A percentile compares a stretch with the other conserved stretches of the same genome.
phyloP scores from a whole-genome alignment of 306 rosid genomes.

The Pachyrhizus erosus region DNA sequence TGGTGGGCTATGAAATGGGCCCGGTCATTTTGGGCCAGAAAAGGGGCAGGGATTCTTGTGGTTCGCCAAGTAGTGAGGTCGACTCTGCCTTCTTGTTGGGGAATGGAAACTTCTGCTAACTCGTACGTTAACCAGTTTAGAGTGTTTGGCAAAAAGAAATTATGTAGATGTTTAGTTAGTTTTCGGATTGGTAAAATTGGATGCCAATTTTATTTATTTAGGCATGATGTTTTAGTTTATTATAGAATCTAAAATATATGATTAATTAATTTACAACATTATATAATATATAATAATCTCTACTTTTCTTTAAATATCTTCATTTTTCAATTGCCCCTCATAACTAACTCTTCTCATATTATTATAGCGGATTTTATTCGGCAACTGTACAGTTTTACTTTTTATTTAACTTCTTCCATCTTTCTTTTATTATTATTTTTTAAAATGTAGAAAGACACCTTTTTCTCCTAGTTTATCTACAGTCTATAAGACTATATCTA shows the following conservation, averaged over 20 bases:
- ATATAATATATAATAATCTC: not conserved
- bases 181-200: not conserved
- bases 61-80: conserved; percentile 16
- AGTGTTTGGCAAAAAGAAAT: not conserved
- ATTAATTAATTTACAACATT: not conserved
- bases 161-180: not conserved
- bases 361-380: not conserved
- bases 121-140: not conserved
- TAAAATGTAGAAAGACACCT: no score
- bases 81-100: conserved; percentile 15
- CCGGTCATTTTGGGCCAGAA: conserved; percentile 51
- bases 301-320: no score
- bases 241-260: not conserved
- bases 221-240: not conserved
- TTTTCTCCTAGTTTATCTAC: no score
- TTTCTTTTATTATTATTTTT: no score
- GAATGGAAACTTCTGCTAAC: not conserved
- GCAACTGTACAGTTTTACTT: no score
- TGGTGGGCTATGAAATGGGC: conserved; percentile 51
- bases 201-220: not conserved
- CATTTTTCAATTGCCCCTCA: no score
- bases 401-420: no score
- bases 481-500: no score
- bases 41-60: conserved; percentile 56
- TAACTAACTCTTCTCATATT: no score